Conservation (phyloP, 2,329 filamentous ascomycete genomes). For the Cladosporium colombiae region DNA sequence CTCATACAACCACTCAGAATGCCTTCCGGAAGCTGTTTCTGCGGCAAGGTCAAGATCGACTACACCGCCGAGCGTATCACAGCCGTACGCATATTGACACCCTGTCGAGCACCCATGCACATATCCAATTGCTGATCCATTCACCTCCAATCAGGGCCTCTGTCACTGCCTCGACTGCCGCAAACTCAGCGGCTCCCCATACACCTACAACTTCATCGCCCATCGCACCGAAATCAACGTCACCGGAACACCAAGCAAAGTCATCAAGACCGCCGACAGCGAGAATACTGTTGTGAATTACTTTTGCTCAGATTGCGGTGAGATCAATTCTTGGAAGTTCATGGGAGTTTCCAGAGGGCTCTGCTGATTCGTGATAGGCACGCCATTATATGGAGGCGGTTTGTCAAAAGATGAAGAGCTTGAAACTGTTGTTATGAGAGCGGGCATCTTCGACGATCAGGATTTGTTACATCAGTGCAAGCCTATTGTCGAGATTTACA, state of each 20-base stretch:
- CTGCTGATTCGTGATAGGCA: neutral
- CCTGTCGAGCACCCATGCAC: no score
- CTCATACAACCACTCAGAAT: neutral
- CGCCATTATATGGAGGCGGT: slow-evolving; percentile 2
- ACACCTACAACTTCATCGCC: slow-evolving; percentile 8
- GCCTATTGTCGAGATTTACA: slow-evolving; percentile 13
- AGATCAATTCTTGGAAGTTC: neutral
- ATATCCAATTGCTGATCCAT: neutral
- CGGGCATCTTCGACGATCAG: slow-evolving; percentile 10
- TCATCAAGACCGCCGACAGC: neutral
- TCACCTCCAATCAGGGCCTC: neutral
- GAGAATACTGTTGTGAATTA: neutral
- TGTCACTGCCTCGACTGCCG: slow-evolving; percentile 14
- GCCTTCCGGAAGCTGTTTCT: slow-evolving; percentile 9
- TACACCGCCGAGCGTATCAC: neutral
- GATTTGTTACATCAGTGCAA: neutral
- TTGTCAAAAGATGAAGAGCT: neutral
- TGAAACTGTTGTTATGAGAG: slow-evolving; percentile 1
- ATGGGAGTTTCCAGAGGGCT: neutral
- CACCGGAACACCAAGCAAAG: neutral
- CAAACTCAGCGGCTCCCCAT: slow-evolving; percentile 7
- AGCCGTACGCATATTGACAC: neutral
- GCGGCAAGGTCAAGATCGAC: slow-evolving; percentile 5
- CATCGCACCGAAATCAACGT: slow-evolving; percentile 6
- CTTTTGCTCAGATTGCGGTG: slow-evolving; percentile 15